Percentiles rank a stretch among this genome's conserved stretches.
phyloP scores from a whole-genome alignment of 257 asterid species.

The Lavandula angustifolia region DNA sequence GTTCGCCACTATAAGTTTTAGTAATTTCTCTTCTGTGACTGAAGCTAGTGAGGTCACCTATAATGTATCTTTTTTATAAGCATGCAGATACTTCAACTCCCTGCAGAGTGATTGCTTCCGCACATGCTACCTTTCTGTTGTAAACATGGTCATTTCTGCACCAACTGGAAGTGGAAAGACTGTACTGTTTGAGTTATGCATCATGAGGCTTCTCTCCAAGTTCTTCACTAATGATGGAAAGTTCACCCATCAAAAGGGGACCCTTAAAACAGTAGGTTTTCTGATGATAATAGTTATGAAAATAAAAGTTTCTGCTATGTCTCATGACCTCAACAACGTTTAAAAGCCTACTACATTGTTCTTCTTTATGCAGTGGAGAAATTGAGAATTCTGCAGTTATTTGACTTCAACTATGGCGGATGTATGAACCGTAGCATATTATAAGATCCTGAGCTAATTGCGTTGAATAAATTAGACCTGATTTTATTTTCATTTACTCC shows the following conservation, averaged over 20 bases:
- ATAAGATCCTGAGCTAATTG: conserved; percentile 15
- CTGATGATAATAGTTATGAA: conserved; percentile 22
- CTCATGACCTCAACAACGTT: background rate
- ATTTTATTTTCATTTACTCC: background rate
- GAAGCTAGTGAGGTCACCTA: conserved; percentile 1
- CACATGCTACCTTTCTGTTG: conserved; percentile 76
- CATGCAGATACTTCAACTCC: conserved; percentile 83
- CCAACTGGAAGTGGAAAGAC: conserved; percentile 99
- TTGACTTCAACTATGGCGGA: background rate
- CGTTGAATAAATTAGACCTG: conserved; percentile 11
- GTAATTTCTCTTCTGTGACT: conserved; percentile 16
- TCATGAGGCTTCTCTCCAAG: conserved; percentile 90
- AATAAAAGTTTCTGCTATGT: conserved; percentile 14
- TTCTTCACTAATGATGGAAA: conserved; percentile 63
- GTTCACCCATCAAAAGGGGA: conserved; percentile 68
- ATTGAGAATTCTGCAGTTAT: conserved; percentile 10
- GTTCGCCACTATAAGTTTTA: conserved; percentile 14
- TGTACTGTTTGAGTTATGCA: conserved; percentile 91
- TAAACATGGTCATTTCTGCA: conserved; percentile 95
- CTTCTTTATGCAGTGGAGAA: conserved; percentile 21
- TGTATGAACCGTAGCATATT: background rate
- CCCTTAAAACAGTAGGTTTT: conserved; percentile 75
- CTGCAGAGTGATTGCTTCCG: conserved; percentile 96
- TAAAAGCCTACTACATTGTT: conserved; percentile 1
- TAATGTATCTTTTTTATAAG: conserved; percentile 13